These are phyloP conservation scores for Colletotrichum truncatum DNA, from an alignment of 2,329 filamentous ascomycete genomes.

Conservation along the genomic window DNA sequence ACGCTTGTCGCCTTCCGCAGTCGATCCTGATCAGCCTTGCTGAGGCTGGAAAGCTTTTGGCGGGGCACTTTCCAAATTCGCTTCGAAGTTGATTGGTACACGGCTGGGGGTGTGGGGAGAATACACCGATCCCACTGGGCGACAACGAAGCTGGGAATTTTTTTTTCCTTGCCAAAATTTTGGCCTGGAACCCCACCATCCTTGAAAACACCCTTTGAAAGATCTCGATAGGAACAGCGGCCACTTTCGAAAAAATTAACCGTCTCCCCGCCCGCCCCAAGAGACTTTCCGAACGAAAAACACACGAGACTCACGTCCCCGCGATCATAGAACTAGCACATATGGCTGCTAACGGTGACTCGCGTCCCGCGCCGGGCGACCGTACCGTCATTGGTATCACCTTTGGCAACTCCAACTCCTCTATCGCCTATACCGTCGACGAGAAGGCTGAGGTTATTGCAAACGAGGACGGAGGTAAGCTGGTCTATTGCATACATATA, in stretches of 20 bases:
- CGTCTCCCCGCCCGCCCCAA: not conserved
- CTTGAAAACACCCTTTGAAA: conserved; percentile 19
- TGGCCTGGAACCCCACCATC: conserved; percentile 29
- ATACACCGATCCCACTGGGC: conserved; percentile 9
- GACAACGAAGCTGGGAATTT: conserved; percentile 20
- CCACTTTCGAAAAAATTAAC: conserved; percentile 1
- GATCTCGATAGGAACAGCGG: conserved; percentile 15
- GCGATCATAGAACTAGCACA: conserved; percentile 30
- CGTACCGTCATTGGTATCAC: conserved; percentile 89
- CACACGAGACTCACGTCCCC: not conserved
- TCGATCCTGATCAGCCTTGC: conserved; percentile 25
- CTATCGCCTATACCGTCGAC: conserved; percentile 91
- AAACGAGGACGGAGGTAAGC: conserved; percentile 89
- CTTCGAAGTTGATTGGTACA: conserved; percentile 20
- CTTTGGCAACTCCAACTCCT: conserved; percentile 98
- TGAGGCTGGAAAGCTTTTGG: conserved; percentile 34
- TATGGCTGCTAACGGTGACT: conserved; percentile 58
- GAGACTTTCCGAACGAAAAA: not conserved
- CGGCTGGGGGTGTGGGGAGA: conserved; percentile 6
- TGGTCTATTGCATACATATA: conserved; percentile 51
- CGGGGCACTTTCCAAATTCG: conserved; percentile 21
- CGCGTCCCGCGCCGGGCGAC: conserved; percentile 61
- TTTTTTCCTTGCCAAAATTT: conserved; percentile 28
- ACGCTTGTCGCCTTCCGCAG: not conserved
- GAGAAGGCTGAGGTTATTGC: conserved; percentile 98